Evolutionary conservation across 2,329 filamentous ascomycete genomes (phyloP).

Genomic region (Cercospora beticola): DNA sequence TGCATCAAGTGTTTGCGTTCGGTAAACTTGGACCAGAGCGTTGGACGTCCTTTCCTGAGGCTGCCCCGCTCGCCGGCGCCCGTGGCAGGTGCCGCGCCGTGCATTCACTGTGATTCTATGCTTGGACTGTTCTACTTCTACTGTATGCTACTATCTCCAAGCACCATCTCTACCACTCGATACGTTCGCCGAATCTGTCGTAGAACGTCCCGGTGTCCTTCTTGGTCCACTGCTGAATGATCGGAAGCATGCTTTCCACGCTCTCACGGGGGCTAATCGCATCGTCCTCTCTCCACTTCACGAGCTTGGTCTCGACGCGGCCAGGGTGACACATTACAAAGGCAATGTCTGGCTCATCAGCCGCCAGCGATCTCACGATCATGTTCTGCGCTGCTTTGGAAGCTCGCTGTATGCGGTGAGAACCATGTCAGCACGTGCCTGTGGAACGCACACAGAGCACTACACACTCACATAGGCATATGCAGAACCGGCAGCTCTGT

Average conservation of each 20-base stretch:
- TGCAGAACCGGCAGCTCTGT: constrained; percentile 39
- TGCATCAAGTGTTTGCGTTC: background rate
- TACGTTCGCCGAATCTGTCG: constrained; percentile 46
- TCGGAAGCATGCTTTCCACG: constrained; percentile 39
- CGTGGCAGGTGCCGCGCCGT: background rate
- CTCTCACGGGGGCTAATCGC: constrained; percentile 46
- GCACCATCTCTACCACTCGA: constrained; percentile 41
- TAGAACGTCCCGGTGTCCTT: constrained; percentile 43
- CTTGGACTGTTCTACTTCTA: background rate
- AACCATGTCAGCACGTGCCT: background rate
- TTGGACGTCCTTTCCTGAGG: background rate
- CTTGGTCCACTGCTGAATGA: constrained; percentile 39
- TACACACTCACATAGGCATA: constrained; percentile 43
- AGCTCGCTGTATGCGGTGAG: constrained; percentile 34
- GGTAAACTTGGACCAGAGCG: background rate
- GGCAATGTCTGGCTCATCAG: constrained; percentile 45
- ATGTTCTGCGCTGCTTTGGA: constrained; percentile 51
- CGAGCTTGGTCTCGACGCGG: constrained; percentile 47
- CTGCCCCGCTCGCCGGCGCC: background rate
- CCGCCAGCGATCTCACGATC: constrained; percentile 45
- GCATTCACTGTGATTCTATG: background rate
- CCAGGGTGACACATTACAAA: constrained; percentile 50
- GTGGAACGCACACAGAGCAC: background rate
- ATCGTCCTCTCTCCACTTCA: constrained; percentile 47
- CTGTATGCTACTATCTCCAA: background rate